Evolutionary conservation across 768 basidiomycete species (phyloP), one percentile per base, ranked within the genome.

Genomic region (Psilocybe tampanensis): DNA sequence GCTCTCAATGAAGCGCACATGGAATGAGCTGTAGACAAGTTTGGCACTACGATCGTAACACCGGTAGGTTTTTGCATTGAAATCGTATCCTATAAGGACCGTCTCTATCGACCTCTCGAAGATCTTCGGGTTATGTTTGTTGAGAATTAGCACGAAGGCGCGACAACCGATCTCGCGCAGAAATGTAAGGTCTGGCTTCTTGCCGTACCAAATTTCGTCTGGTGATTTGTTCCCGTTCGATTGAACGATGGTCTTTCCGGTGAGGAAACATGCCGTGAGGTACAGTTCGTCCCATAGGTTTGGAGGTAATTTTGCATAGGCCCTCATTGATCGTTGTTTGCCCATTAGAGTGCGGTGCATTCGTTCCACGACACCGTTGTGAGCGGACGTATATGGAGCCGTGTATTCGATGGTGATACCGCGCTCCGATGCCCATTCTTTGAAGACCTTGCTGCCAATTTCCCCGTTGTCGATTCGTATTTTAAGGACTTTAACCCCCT

Each of bases 361-460:
- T 0, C 72, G 65, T 50, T 79, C 74, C 1, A 74, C 74, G 7
- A 60, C 57, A 2, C 77, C 73, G 54, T 71, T 77, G 15, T 70
- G 61, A 11, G 67, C 66, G 12, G 73, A 76, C 7, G 72, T 76
- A 60, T 77, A 64, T 0, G 72, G 66, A 0, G 70, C 70, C 0
- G 70, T 9, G 29, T 5, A 29, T 29, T 29, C 29, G 7, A 64
- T 59, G 0, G 43, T 11, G 1, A 48, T 61, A 7, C 66, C 64
- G 13, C 54, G 44, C 6, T 52, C 49, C 9, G 24, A 39, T 1
- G 62, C 17, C 67, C 65, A 69, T 4, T 26, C 50, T 7, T 45
- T 42, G 63, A 71, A 65, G 18, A 57, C 54, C 8, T 52, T 58
- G 54, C 52, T 66, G 48, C 55, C 61, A 2, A 58, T 65, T 62